Evolutionary conservation across 2,329 filamentous ascomycete species (phyloP).

Genomic region (Aspergillus neoniger): DNA sequence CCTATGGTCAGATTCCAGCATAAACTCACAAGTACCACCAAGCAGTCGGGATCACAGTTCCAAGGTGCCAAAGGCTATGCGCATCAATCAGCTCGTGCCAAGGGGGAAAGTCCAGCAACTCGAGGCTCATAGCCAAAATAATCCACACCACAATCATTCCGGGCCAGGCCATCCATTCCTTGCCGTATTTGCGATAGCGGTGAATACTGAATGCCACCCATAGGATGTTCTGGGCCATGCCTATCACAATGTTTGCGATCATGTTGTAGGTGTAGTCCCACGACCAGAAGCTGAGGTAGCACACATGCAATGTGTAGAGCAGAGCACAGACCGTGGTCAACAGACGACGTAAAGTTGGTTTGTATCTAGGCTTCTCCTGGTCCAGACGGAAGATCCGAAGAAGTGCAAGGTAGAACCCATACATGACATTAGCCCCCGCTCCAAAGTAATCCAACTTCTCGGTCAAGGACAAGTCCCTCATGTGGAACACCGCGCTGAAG

Average conservation of each 20-base stretch:
- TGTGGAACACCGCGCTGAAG: slow-evolving; percentile 90
- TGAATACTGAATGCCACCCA: slow-evolving; percentile 83
- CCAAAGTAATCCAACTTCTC: slow-evolving; percentile 97
- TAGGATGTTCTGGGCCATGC: slow-evolving; percentile 75
- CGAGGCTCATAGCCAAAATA: slow-evolving; percentile 89
- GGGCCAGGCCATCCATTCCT: slow-evolving; percentile 84
- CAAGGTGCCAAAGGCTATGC: slow-evolving; percentile 93
- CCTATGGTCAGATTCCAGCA: background rate
- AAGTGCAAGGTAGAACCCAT: slow-evolving; percentile 83
- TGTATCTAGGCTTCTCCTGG: slow-evolving; percentile 49
- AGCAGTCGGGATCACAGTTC: slow-evolving; percentile 82
- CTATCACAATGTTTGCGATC: slow-evolving; percentile 84
- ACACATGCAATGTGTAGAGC: slow-evolving; percentile 75
- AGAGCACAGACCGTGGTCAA: slow-evolving; percentile 75
- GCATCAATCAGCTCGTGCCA: slow-evolving; percentile 82
- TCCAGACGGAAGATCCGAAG: slow-evolving; percentile 85
- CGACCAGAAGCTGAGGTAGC: slow-evolving; percentile 77
- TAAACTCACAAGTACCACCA: slow-evolving; percentile 89
- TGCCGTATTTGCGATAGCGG: slow-evolving; percentile 67
- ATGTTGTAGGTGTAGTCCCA: slow-evolving; percentile 99
- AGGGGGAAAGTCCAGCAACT: slow-evolving; percentile 91
- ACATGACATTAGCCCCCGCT: slow-evolving; percentile 85
- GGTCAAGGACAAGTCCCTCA: slow-evolving; percentile 78
- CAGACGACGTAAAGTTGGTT: slow-evolving; percentile 61
- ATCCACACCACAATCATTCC: slow-evolving; percentile 91